Percentiles rank a stretch among this genome's conserved stretches.
Evolutionary conservation across 2,329 filamentous ascomycete species (phyloP).

Genomic region (Clonostachys solani): DNA sequence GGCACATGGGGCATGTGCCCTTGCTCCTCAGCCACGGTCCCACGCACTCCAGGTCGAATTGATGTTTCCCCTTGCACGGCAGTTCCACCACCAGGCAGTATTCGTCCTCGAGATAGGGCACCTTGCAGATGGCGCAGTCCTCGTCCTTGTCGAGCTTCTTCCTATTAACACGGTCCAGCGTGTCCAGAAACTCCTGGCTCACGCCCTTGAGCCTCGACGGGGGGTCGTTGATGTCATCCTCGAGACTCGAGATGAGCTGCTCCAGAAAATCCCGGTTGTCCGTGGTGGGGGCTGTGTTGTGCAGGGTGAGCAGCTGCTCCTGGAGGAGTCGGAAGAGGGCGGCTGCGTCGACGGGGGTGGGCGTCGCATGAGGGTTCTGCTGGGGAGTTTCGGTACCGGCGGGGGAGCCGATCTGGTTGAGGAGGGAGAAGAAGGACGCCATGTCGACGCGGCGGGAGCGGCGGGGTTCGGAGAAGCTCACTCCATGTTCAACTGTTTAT

Average conservation of each 20-base stretch:
- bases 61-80: constrained; percentile 54
- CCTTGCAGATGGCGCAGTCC: constrained; percentile 59
- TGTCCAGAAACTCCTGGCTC: constrained; percentile 54
- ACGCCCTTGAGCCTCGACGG: constrained; percentile 50
- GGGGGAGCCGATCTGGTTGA: constrained; percentile 43
- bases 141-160: constrained; percentile 45
- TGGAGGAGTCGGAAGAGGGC: constrained; percentile 55
- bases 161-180: constrained; percentile 52
- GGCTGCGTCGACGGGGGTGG: constrained; percentile 55
- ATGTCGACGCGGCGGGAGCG: constrained; percentile 55
- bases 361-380: constrained; percentile 50
- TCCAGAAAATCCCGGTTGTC: constrained; percentile 46
- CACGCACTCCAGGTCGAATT: constrained; percentile 65
- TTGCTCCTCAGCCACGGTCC: constrained; percentile 61
- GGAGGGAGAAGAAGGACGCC: constrained; percentile 57
- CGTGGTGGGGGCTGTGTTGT: constrained; percentile 39
- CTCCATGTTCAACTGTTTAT: constrained; percentile 58
- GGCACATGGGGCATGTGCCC: constrained; percentile 60
- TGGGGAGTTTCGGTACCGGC: constrained; percentile 17
- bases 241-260: constrained; percentile 40
- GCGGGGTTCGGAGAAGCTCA: constrained; percentile 36
- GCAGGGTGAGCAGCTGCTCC: constrained; percentile 52
- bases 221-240: constrained; percentile 46
- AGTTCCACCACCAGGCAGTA: constrained; percentile 62
- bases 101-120: constrained; percentile 55